Percentiles rank a stretch among this genome's conserved stretches.
These are phyloP conservation scores for Bipolaris victoriae DNA, from an alignment of 2,329 filamentous ascomycete species.

Conservation along the genomic window DNA sequence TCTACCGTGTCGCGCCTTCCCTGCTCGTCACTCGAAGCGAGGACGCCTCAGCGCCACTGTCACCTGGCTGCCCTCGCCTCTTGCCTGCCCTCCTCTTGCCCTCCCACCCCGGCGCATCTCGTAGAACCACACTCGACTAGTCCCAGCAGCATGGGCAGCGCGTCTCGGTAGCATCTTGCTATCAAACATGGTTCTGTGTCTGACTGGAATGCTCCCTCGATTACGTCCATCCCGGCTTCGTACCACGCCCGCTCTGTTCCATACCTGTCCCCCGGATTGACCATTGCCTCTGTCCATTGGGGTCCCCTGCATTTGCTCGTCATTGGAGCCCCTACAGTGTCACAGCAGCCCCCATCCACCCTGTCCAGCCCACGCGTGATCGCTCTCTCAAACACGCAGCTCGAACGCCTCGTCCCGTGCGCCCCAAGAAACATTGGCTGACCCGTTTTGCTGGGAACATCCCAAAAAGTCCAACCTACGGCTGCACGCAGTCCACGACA, in stretches of 20 bases:
- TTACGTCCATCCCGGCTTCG: conserved; percentile 46
- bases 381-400: conserved; percentile 50
- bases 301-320: conserved; percentile 25
- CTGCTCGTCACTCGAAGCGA: conserved; percentile 18
- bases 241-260: conserved; percentile 48
- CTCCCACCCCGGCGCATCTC: conserved; percentile 15
- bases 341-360: conserved; percentile 46
- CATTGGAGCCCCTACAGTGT: conserved; percentile 41
- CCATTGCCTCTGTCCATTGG: conserved; percentile 24
- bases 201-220: conserved; percentile 44
- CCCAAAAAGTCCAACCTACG: conserved; percentile 46
- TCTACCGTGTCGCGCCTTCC: conserved; percentile 30
- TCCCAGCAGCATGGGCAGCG: conserved; percentile 45
- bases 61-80: conserved; percentile 8
- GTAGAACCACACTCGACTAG: conserved; percentile 18
- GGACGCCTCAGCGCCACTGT: conserved; percentile 20
- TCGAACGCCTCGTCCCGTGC: conserved; percentile 46
- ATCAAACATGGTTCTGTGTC: conserved; percentile 42
- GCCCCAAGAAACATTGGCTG: conserved; percentile 45
- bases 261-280: conserved; percentile 50
- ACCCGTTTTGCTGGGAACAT: conserved; percentile 42
- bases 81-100: neutral
- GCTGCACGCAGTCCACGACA: conserved; percentile 47
- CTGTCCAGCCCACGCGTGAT: conserved; percentile 51
- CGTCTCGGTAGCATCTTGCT: conserved; percentile 38